Conservation (phyloP, 106 monocot species). For the Dioscorea alata region DNA sequence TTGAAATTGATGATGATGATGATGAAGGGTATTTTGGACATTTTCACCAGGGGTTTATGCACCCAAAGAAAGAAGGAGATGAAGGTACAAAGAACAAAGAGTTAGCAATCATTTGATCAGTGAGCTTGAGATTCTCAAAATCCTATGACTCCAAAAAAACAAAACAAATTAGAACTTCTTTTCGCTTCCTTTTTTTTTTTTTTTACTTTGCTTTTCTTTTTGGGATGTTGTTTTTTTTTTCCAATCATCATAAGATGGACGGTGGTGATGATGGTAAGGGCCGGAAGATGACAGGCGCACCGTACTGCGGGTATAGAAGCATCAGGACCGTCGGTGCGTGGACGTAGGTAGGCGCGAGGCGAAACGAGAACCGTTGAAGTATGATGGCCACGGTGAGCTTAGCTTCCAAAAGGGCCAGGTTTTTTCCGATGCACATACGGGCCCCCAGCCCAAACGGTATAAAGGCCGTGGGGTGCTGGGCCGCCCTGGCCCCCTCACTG, state of each 20-base stretch:
- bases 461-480: conserved; percentile 32
- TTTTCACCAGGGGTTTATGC: too few relatives aligned
- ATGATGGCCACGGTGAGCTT: conserved; percentile 57
- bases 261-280: conserved; percentile 14
- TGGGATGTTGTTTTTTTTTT: too few relatives aligned
- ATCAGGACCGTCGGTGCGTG: conserved; percentile 67
- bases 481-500: conserved; percentile 11
- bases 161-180: too few relatives aligned
- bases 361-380: conserved; percentile 55
- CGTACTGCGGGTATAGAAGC: conserved; percentile 63
- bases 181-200: too few relatives aligned
- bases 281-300: conserved; percentile 42
- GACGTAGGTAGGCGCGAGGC: conserved; percentile 44
- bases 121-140: too few relatives aligned
- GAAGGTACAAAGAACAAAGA: too few relatives aligned
- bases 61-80: too few relatives aligned
- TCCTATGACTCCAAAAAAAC: too few relatives aligned
- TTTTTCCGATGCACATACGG: conserved; percentile 80
- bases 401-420: conserved; percentile 57
- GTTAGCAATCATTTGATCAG: too few relatives aligned
- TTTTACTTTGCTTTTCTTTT: too few relatives aligned
- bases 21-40: too few relatives aligned
- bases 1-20: too few relatives aligned
- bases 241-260: not conserved
- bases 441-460: conserved; percentile 73